A percentile compares a stretch with the other conserved stretches of the same genome.
Conservation (phyloP, 2,329 filamentous ascomycete genomes). For the Colletotrichum scovillei region DNA sequence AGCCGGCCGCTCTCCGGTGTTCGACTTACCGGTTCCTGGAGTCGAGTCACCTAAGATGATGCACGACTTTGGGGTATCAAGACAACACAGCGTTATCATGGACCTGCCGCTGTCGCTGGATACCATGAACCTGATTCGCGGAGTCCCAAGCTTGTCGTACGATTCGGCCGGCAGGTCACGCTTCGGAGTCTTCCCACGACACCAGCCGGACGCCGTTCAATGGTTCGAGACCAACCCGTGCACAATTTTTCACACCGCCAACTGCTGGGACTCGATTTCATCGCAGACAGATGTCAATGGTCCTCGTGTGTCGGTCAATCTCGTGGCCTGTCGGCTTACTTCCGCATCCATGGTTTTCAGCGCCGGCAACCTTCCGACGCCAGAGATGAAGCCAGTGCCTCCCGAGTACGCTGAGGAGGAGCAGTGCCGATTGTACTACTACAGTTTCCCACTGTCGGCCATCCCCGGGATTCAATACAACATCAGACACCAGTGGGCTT, state of each 20-base stretch:
- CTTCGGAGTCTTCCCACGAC: conserved; percentile 76
- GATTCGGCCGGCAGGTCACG: conserved; percentile 67
- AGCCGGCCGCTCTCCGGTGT: conserved; percentile 39
- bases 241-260: conserved; percentile 79
- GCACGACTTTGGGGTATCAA: conserved; percentile 80
- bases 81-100: conserved; percentile 72
- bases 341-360: conserved; percentile 73
- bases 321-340: conserved; percentile 75
- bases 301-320: conserved; percentile 60
- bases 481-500: conserved; percentile 72
- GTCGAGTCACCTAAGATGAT: conserved; percentile 76
- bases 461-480: conserved; percentile 37
- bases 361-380: conserved; percentile 70
- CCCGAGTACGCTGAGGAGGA: conserved; percentile 64
- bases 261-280: conserved; percentile 70
- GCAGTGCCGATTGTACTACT: conserved; percentile 78
- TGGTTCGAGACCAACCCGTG: conserved; percentile 78
- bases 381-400: conserved; percentile 47
- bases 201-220: conserved; percentile 64
- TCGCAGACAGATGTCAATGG: neutral
- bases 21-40: conserved; percentile 70
- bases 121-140: conserved; percentile 68
- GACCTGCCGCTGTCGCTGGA: conserved; percentile 76
- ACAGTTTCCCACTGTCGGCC: conserved; percentile 64
- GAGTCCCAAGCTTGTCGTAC: conserved; percentile 68